Conservation (phyloP, 805 yeast species). For the Yarrowia sp. region DNA sequence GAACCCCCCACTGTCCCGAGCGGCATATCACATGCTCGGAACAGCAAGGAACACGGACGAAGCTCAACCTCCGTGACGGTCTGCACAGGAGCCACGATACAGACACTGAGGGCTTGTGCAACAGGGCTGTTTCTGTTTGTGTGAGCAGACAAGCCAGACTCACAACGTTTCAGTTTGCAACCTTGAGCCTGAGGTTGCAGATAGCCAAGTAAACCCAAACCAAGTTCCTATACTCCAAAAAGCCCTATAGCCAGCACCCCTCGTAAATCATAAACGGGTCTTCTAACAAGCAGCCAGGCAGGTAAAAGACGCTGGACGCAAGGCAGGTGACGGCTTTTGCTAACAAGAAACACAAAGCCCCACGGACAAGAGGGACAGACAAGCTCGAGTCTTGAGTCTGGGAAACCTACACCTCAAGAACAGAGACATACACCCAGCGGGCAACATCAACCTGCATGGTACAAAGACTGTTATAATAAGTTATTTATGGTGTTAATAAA, state of each 20-base stretch:
- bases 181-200: conserved; percentile 10
- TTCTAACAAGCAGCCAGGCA: conserved; percentile 1
- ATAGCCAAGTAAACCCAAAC: neutral
- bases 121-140: neutral
- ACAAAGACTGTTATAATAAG: conserved; percentile 17
- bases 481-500: conserved; percentile 7
- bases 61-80: neutral
- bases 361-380: no score
- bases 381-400: no score
- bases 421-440: conserved; percentile 3
- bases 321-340: neutral
- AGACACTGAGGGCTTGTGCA: no score
- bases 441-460: neutral
- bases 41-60: conserved; percentile 15
- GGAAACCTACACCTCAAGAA: neutral
- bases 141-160: neutral
- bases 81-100: neutral
- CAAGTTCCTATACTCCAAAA: neutral
- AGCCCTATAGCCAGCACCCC: no score
- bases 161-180: conserved; percentile 23
- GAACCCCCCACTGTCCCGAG: no score
- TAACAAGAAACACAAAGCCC: neutral
- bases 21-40: conserved; percentile 20
- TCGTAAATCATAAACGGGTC: neutral
- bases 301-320: neutral